Evolutionary conservation across 2,329 filamentous ascomycete species (phyloP), one percentile per base, ranked within the genome.

Genomic region (Aspergillaceae sp.): DNA sequence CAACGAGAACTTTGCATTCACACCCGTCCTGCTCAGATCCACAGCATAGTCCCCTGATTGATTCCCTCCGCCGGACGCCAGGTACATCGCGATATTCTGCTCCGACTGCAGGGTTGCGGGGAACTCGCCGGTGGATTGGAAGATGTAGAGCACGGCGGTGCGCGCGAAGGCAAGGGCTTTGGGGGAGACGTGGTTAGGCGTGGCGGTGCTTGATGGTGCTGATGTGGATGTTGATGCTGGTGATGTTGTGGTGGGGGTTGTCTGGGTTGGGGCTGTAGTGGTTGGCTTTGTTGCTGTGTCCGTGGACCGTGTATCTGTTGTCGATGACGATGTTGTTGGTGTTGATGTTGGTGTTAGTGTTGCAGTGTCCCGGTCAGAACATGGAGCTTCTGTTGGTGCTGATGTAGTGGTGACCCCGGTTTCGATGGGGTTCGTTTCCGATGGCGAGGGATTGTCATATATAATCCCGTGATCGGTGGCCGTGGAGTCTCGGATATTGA

Each of bases 131-230:
- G 65, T 67, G 40, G 62, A 58, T 52, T 67, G 54, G 11, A 68
- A 51, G 27, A 68, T 63, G 45, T 64, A 66, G 19, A 83, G 68
- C 5, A 68, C 58, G 2, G 63, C 61, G 37, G 66, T 56, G 40
- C 59, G 60, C 10, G 65, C 61, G 50, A 69, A 68, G 35, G 63
- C 59, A 19, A 67, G 49, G 10, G 61, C 55, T 7, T 56, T 47
- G 5, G 49, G 48, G 1, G 57, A 50, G 2, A 62, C 46, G 27
- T 48, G 41, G n/a, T 50, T 43, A 19, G 47, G 45, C 7, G 48
- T 41, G 29, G 52, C 9, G 11, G 48, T 44, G 27, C 40, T 9
- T 5, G 48, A 42, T 9, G 29, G 11, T 19, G 44, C 26, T 8
- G 43, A 9, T 5, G 28, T 32, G n/a, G 46, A 27, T 8, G 45